Base-by-base conservation (phyloP, 192 early-diverging fungal species). In the Polychytrium aggregatum region DNA sequence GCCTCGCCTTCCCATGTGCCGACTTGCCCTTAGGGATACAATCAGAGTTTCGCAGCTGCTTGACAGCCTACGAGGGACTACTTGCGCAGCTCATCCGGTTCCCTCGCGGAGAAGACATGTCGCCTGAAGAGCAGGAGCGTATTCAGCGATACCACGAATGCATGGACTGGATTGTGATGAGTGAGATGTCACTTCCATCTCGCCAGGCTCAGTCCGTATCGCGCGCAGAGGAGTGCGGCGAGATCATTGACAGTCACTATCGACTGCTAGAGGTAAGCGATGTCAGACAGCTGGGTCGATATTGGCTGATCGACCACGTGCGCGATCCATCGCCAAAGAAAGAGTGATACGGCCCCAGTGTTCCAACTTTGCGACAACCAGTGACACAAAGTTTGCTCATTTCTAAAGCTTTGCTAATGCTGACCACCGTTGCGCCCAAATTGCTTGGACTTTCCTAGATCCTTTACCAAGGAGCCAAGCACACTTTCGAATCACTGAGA, bases 401-500 rank as follows among this genome's bases (percentile, higher is more conserved):
- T n/a, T n/a, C n/a, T n/a, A n/a, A n/a, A n/a, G n/a, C n/a, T n/a
- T n/a, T n/a, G n/a, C n/a, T n/a, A n/a, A n/a, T n/a, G n/a, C n/a
- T n/a, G n/a, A n/a, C n/a, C n/a, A n/a, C n/a, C n/a, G n/a, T n/a
- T n/a, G n/a, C n/a, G n/a, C n/a, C n/a, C n/a, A n/a, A n/a, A n/a
- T n/a, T n/a, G n/a, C n/a, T n/a, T n/a, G n/a, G n/a, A n/a, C n/a
- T n/a, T n/a, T n/a, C n/a, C n/a, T n/a, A n/a, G n/a, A 53, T 50
- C 11, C 30, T 76, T 37, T 76, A 76, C 53, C 45, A 70, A 3
- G 74, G 64, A 17, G 73, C 74, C 11, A 60, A 53, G 27, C 67
- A 72, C 41, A 67, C 70, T 2, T 76, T 70, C 50, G 67, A 76
- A 41, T 67, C 64, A 5, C 52, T 76, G 41, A 62, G 57, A 28